phyloP scores from a whole-genome alignment of 352 stramenopile species.

The Phytophthora citricola region DNA sequence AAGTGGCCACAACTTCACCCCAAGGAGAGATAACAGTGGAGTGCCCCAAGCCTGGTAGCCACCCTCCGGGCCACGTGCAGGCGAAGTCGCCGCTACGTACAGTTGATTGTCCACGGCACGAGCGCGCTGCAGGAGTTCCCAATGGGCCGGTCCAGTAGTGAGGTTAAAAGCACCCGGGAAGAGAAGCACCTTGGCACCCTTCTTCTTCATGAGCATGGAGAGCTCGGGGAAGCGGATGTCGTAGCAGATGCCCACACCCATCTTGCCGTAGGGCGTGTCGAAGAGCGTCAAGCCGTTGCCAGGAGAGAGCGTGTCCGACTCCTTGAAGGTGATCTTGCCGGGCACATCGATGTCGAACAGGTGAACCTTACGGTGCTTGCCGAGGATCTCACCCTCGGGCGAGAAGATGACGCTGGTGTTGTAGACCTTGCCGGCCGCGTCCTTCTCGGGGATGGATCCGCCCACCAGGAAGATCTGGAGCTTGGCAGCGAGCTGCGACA shows the following conservation, averaged over 20 bases:
- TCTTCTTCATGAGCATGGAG: conserved; percentile 95
- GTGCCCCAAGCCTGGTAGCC: conserved; percentile 99
- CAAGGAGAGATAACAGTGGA: conserved; percentile 97
- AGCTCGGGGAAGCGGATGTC: conserved; percentile 99
- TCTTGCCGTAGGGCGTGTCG: conserved; percentile 91
- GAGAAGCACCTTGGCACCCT: conserved; percentile 88
- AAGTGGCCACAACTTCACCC: conserved; percentile 97
- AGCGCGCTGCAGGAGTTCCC: conserved; percentile 97
- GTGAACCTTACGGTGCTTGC: conserved; percentile 99
- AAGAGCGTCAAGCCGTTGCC: conserved; percentile 91
- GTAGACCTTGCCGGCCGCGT: conserved; percentile 92
- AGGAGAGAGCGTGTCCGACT: conserved; percentile 98
- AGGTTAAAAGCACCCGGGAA: conserved; percentile 91
- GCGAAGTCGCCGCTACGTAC: conserved; percentile 97
- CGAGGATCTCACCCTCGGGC: conserved; percentile 94
- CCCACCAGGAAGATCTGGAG: conserved; percentile 96
- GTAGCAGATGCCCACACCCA: conserved; percentile 99
- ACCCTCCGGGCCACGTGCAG: conserved; percentile 93
- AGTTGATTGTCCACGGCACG: conserved; percentile 95
- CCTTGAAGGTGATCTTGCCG: conserved; percentile 99
- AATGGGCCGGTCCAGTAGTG: conserved; percentile 97
- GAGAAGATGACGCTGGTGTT: conserved; percentile 99
- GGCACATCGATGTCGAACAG: conserved; percentile 99
- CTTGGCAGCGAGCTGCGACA: conserved; percentile 91
- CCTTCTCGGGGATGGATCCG: conserved; percentile 95